Evolutionary conservation across 2,329 filamentous ascomycete species (phyloP), one percentile per base, ranked within the genome.

Genomic region (Colletotrichum agaves): DNA sequence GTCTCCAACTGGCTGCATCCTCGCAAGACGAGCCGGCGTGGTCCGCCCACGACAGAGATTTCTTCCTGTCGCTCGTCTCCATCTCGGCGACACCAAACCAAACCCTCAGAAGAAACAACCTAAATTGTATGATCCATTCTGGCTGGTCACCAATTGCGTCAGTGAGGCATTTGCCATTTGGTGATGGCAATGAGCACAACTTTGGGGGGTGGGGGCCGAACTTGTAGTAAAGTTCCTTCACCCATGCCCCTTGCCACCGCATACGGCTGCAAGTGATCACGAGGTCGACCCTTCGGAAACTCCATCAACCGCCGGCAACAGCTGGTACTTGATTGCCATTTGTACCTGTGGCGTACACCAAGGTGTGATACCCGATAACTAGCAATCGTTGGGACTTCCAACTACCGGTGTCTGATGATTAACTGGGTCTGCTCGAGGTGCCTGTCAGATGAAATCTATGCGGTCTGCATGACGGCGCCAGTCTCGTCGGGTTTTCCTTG

Each of bases 111-210:
- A 53, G 53, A 49, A 27, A 53, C 39, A 60, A 41, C 39, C 55
- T 23, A 35, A 35, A 55, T 41, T 23, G 17, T 43, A 15, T 55
- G 61, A 53, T 47, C 65, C 65, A 68, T 68, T 65, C 39, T 23
- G 21, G 58, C 61, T 68, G 65, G 65, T 53, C 41, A 56, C 33
- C 31, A 5, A 49, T 59, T 61, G 55, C 61, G 65, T 68, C 61
- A 60, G 19, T 65, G 65, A 68, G 53, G 65, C 23, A 68, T 60
- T 64, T 64, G 65, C 41, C 61, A 41, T 60, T 55, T 65, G 46
- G 47, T 23, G 33, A 64, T 68, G 39, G 27, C 33, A 46, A 41
- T 49, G 39, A 23, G 21, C 17, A 56, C 64, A n/a, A 60, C 61
- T 23, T 33, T 53, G 39, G 21, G 47, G 65, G 33, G 61, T 53